These are phyloP conservation scores for Ehretia macrophylla DNA, from an alignment of 257 asterid species.

Conservation along the genomic window DNA sequence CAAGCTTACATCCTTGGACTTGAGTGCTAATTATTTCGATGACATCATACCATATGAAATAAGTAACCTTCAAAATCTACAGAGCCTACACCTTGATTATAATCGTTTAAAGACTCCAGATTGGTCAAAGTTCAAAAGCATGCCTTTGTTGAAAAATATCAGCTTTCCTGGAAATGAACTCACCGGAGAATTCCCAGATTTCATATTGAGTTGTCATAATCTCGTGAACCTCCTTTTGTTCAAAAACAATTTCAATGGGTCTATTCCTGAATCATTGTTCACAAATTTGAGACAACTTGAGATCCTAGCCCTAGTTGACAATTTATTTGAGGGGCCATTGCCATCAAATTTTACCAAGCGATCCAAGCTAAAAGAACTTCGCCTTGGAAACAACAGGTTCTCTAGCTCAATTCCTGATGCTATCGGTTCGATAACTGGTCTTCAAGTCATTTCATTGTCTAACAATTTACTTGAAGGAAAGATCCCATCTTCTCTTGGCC, in stretches of 20 bases:
- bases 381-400: conserved; percentile 33
- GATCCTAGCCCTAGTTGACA: conserved; percentile 37
- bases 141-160: conserved; percentile 48
- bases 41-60: neutral
- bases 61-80: too few species aligned
- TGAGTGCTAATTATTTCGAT: conserved; percentile 46
- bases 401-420: conserved; percentile 46
- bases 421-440: conserved; percentile 28
- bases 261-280: conserved; percentile 54
- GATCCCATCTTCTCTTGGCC: conserved; percentile 21
- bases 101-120: too few species aligned
- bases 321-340: conserved; percentile 45
- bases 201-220: conserved; percentile 48
- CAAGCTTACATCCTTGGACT: conserved; percentile 16
- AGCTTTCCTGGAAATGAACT: conserved; percentile 40
- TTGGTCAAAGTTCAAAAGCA: conserved; percentile 49
- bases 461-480: conserved; percentile 32
- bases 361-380: conserved; percentile 42
- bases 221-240: conserved; percentile 65
- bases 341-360: conserved; percentile 40
- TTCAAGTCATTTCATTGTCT: conserved; percentile 33
- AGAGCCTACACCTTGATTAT: too few species aligned
- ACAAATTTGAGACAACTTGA: conserved; percentile 42
- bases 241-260: conserved; percentile 46
- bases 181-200: conserved; percentile 48